phyloP scores from a whole-genome alignment of 1,139 yeast species.

The Scheffersomyces quercinus region DNA sequence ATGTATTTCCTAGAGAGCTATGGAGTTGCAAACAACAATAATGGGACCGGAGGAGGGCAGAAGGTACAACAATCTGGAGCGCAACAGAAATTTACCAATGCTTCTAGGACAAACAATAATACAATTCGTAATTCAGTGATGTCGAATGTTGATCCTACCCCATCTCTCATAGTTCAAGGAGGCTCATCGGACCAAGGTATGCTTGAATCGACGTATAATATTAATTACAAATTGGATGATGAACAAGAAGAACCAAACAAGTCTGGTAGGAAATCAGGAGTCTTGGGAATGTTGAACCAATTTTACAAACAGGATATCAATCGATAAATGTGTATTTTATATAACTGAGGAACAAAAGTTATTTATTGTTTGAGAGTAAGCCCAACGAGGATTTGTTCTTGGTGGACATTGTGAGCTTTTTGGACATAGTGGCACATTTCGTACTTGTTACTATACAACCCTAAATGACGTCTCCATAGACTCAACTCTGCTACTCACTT shows the following conservation, averaged over 20 bases:
- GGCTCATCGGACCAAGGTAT: constrained; percentile 14
- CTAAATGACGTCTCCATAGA: too few relatives aligned
- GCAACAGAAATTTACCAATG: background rate
- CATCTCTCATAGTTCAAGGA: constrained; percentile 9
- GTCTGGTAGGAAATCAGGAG: constrained; percentile 55
- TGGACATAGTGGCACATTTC: too few relatives aligned
- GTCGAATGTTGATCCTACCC: constrained; percentile 8
- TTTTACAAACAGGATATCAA: constrained; percentile 63
- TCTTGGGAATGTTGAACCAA: constrained; percentile 80
- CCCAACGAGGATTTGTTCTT: background rate
- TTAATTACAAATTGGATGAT: constrained; percentile 32
- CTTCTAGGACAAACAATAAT: background rate
- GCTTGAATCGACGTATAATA: constrained; percentile 29
- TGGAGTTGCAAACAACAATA: constrained; percentile 30
- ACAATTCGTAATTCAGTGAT: background rate
- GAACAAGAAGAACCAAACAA: constrained; percentile 27
- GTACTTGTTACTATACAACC: too few relatives aligned
- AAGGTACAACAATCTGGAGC: background rate
- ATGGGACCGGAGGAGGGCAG: background rate
- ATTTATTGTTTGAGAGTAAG: background rate
- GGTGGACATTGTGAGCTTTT: too few relatives aligned
- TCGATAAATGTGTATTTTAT: constrained; percentile 4
- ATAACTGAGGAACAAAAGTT: too few relatives aligned
- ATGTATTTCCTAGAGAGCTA: constrained; percentile 85
- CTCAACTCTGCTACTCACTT: too few relatives aligned